phyloP scores from a whole-genome alignment of 306 rosid genomes.

The Clitoria ternatea region DNA sequence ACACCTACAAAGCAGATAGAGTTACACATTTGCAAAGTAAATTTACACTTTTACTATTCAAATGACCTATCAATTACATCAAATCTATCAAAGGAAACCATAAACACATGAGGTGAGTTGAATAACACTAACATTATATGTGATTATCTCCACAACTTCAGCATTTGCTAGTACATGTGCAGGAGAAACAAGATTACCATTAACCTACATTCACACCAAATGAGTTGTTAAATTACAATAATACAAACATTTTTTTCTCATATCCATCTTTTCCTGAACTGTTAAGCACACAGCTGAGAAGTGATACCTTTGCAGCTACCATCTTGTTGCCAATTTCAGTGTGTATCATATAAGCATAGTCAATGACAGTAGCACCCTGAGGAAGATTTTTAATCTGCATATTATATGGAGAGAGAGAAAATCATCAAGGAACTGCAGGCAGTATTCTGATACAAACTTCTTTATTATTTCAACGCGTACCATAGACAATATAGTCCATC shows the following conservation, averaged over 20 bases:
- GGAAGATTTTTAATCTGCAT: constrained; percentile 93
- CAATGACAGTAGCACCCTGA: constrained; percentile 88
- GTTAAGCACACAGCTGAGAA: constrained; percentile 3
- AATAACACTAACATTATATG: constrained; percentile 76
- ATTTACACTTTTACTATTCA: constrained; percentile 1
- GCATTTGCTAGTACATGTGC: constrained; percentile 86
- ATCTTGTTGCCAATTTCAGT: constrained; percentile 97
- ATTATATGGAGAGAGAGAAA: constrained; percentile 15
- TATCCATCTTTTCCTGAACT: constrained; percentile 20
- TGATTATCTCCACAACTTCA: constrained; percentile 97
- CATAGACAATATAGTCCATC: constrained; percentile 23
- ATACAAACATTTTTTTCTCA: not conserved
- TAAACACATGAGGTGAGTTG: constrained; percentile 2
- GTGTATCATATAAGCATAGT: constrained; percentile 99
- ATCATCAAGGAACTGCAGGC: constrained; percentile 17
- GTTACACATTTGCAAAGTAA: constrained; percentile 6
- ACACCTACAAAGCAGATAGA: not conserved
- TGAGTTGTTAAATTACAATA: constrained; percentile 2
- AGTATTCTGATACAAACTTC: constrained; percentile 1
- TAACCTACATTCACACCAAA: constrained; percentile 67
- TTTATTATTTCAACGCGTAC: too few relatives aligned
- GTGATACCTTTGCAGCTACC: constrained; percentile 95
- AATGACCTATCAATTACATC: constrained; percentile 5
- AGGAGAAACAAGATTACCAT: constrained; percentile 91
- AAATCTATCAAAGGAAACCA: constrained; percentile 11